Base-by-base conservation (phyloP, 441 rosid species). In the Mallotus repandus region DNA sequence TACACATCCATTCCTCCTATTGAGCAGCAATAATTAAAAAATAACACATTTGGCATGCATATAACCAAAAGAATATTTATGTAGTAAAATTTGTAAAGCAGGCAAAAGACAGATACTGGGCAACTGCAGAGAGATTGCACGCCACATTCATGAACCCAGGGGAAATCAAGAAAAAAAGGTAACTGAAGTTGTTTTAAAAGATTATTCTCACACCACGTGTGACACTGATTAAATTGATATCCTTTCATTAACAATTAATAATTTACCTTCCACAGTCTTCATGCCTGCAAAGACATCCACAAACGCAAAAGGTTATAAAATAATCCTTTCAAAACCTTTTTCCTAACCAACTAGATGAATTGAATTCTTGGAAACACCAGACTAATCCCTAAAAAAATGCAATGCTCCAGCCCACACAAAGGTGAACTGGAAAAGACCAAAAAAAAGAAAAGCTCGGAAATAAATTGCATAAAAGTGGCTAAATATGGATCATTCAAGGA, bases 341-440 rank as follows among this genome's bases (percentile, higher is more conserved):
- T 14, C 58, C n/a, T 43, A 56, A 25, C 21, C 21, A 56, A 66
- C 4, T 55, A 57, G 48, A 9, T 56, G 41, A 14, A 9, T 16
- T 45, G 54, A 48, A 13, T 16, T 65, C 45, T 21, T n/a, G 46
- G 46, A 3, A 25, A 46, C 14, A 61, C 53, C 53, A 32, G 50
- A 38, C 62, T 52, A 4, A 32, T 15, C 29, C 72, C 25, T 50
- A n/a, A 49, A 48, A 50, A 48, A 35, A 58, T 58, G 71, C 70
- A 65, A 21, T 41, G 12, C 25, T n/a, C 32, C 10, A 19, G 65
- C 57, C 48, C 15, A 10, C 45, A 50, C 57, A 49, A 22, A 25
- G 16, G 52, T 60, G 2, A 48, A 45, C 3, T 35, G 3, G 25
- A 50, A 16, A 66, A 25, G 29, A 45, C 16, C 29, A 25, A 38